Percentiles rank a stretch among this genome's conserved stretches.
Conservation (phyloP, 768 basidiomycete species). For the Asterophora parasitica region DNA sequence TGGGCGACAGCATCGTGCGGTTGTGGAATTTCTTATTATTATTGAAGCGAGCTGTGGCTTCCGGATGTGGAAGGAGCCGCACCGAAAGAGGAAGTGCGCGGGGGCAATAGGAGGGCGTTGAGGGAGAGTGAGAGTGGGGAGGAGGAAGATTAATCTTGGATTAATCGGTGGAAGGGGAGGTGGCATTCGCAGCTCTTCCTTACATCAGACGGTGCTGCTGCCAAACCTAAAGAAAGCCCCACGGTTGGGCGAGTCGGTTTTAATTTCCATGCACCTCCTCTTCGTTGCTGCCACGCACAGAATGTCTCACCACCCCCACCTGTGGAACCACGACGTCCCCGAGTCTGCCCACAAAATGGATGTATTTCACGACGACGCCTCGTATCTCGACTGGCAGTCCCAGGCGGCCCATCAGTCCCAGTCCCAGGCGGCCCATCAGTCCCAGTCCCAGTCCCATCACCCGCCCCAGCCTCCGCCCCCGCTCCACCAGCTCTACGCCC, state of each 20-base stretch:
- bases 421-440: too few relatives aligned
- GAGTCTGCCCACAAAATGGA: too few relatives aligned
- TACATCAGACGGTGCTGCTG: slow-evolving; percentile 24
- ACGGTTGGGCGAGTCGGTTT: slow-evolving; percentile 11
- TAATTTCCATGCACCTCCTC: slow-evolving; percentile 20
- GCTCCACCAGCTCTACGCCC: not conserved
- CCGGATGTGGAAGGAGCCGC: not conserved
- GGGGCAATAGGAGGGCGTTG: not conserved
- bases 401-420: not conserved
- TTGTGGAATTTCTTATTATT: slow-evolving; percentile 16
- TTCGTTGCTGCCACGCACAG: not conserved
- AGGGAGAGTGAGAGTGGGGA: too few relatives aligned
- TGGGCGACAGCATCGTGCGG: too few relatives aligned
- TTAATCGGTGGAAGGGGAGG: too few relatives aligned
- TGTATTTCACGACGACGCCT: too few relatives aligned
- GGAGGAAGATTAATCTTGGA: too few relatives aligned
- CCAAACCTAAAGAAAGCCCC: slow-evolving; percentile 28
- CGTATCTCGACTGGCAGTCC: not conserved
- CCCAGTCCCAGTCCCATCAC: not conserved
- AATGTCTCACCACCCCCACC: slow-evolving; percentile 11
- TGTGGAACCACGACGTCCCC: too few relatives aligned
- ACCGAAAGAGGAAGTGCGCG: not conserved
- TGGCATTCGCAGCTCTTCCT: not conserved
- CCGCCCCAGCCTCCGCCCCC: not conserved
- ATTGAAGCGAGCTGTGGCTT: too few relatives aligned